phyloP scores from a whole-genome alignment of 805 yeast genomes.

The Suhomyces prunicola region DNA sequence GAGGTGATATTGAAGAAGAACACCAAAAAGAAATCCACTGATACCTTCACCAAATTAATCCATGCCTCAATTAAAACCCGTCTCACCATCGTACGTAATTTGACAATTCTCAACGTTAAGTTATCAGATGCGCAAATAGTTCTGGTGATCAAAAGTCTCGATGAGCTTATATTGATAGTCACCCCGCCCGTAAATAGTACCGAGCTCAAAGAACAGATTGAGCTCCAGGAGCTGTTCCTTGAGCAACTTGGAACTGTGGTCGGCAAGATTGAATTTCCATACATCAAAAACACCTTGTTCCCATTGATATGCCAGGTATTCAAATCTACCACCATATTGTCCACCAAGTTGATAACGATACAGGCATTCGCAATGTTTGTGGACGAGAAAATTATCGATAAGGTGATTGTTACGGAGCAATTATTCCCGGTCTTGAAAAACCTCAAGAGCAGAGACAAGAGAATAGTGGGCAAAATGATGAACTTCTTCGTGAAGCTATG shows the following conservation, averaged over 20 bases:
- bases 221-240: conserved; percentile 54
- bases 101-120: conserved; percentile 46
- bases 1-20: conserved; percentile 38
- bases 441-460: conserved; percentile 73
- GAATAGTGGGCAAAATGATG: conserved; percentile 52
- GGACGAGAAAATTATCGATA: conserved; percentile 61
- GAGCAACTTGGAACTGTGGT: conserved; percentile 39
- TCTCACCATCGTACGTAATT: conserved; percentile 39
- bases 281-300: conserved; percentile 70
- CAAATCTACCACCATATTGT: conserved; percentile 77
- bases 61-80: conserved; percentile 32
- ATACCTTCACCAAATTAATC: conserved; percentile 24
- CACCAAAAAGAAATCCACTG: conserved; percentile 18
- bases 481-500: conserved; percentile 51
- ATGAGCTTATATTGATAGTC: conserved; percentile 31
- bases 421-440: conserved; percentile 74
- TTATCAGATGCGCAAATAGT: conserved; percentile 53
- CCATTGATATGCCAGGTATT: conserved; percentile 72
- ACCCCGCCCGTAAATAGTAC: conserved; percentile 26
- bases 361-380: conserved; percentile 57
- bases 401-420: conserved; percentile 68
- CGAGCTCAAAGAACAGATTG: conserved; percentile 26
- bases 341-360: conserved; percentile 70
- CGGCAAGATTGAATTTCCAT: conserved; percentile 58
- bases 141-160: conserved; percentile 43